Percentiles rank a stretch among this genome's conserved stretches.
phyloP scores from a whole-genome alignment of 345 rosid genomes.

The Zanthoxylum bungeanum region DNA sequence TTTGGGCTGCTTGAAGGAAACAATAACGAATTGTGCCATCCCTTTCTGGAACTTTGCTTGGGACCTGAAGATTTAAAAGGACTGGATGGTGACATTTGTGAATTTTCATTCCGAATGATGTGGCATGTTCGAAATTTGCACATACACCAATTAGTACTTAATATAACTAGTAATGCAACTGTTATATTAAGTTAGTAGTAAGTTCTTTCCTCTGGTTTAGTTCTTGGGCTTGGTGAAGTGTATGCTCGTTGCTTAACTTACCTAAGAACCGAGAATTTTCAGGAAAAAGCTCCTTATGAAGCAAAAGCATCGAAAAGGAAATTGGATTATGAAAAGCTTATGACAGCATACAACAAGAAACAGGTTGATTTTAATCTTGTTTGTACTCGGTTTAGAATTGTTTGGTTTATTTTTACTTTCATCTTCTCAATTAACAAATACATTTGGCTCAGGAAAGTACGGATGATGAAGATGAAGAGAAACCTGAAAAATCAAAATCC shows the following conservation, averaged over 20 bases:
- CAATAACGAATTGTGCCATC: not conserved
- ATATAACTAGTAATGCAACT: slow-evolving; percentile 11
- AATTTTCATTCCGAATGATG: slow-evolving; percentile 7
- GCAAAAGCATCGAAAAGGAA: slow-evolving; percentile 52
- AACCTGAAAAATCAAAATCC: slow-evolving; percentile 24
- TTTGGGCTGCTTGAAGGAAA: not conserved
- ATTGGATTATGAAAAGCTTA: slow-evolving; percentile 43
- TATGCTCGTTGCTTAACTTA: not conserved
- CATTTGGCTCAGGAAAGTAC: slow-evolving; percentile 18
- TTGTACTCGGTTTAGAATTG: not conserved
- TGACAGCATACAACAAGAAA: slow-evolving; percentile 49
- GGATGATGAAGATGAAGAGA: slow-evolving; percentile 19
- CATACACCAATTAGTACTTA: slow-evolving; percentile 11
- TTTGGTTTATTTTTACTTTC: not conserved
- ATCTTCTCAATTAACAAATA: not conserved
- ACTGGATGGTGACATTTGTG: slow-evolving; percentile 10
- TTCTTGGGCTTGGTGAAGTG: not conserved
- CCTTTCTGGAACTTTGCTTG: not conserved
- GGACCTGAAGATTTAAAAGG: slow-evolving; percentile 7
- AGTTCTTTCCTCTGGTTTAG: slow-evolving; percentile 12
- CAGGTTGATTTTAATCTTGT: slow-evolving; percentile 23
- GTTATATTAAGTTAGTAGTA: slow-evolving; percentile 6
- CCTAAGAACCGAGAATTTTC: not conserved
- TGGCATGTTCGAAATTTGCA: not conserved
- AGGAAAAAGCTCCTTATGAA: slow-evolving; percentile 54